Evolutionary conservation across 306 rosid genomes (phyloP).

Genomic region (Hippophae rhamnoides): DNA sequence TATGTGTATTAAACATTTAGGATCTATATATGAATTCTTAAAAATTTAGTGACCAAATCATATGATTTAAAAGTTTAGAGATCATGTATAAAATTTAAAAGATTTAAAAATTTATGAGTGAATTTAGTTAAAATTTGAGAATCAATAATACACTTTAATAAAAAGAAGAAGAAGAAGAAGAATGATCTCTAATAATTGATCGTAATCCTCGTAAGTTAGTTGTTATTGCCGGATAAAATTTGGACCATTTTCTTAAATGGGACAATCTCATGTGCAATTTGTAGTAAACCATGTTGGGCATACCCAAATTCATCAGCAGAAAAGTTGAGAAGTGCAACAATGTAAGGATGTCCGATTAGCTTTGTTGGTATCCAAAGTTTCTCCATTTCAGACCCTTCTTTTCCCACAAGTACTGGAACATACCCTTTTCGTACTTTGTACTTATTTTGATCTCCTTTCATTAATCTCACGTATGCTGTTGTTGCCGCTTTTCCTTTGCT

Average conservation of each 20-base stretch:
- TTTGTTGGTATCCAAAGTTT: constrained; percentile 30
- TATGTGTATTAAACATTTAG: no score
- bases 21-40: no score
- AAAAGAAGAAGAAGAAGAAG: neutral
- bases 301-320: constrained; percentile 27
- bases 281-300: constrained; percentile 28
- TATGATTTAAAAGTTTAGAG: no score
- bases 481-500: no score
- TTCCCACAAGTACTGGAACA: constrained; percentile 35
- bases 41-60: no score
- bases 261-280: constrained; percentile 8
- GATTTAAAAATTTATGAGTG: no score
- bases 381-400: constrained; percentile 14
- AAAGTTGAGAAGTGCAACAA: constrained; percentile 21
- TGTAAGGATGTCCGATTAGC: constrained; percentile 23
- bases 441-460: neutral
- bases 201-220: neutral
- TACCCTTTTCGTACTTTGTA: constrained; percentile 23
- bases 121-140: no score
- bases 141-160: no score
- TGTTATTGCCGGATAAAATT: constrained; percentile 4
- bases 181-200: no score
- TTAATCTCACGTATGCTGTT: no score
- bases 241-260: constrained; percentile 21
- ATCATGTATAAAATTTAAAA: no score